Conservation (phyloP, 768 basidiomycete species). For the Mycena metata region DNA sequence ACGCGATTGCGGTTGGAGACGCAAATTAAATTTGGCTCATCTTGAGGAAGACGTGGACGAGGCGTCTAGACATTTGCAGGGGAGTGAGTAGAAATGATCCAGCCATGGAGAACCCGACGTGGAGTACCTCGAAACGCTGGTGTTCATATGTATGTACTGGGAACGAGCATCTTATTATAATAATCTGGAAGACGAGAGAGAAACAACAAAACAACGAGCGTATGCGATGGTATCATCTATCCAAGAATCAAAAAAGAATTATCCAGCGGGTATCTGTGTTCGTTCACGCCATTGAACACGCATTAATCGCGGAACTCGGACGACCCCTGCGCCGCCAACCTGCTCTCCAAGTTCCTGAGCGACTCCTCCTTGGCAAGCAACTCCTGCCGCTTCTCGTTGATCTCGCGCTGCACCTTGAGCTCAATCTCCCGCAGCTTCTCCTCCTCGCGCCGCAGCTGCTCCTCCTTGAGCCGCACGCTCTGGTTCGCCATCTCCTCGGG, state of each 20-base stretch:
- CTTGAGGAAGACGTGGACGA: too few relatives aligned
- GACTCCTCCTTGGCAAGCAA: slow-evolving; percentile 78
- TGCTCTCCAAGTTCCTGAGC: slow-evolving; percentile 81
- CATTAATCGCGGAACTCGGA: slow-evolving; percentile 77
- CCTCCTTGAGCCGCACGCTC: slow-evolving; percentile 97
- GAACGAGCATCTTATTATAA: slow-evolving; percentile 5
- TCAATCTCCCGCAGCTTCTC: slow-evolving; percentile 99
- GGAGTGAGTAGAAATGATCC: too few relatives aligned
- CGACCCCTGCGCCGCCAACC: slow-evolving; percentile 90
- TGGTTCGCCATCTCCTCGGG: slow-evolving; percentile 98
- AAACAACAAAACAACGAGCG: slow-evolving; percentile 39
- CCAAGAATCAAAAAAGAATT: slow-evolving; percentile 14
- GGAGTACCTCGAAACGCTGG: too few relatives aligned
- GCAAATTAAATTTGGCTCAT: too few relatives aligned
- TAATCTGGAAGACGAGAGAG: slow-evolving; percentile 33
- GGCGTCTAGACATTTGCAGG: too few relatives aligned
- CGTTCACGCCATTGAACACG: not conserved
- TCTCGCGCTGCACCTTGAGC: slow-evolving; percentile 97
- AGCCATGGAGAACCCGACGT: too few relatives aligned
- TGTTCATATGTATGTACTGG: too few relatives aligned
- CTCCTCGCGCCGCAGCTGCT: slow-evolving; percentile 96
- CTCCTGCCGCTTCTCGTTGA: slow-evolving; percentile 97
- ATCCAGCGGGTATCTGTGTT: slow-evolving; percentile 32
- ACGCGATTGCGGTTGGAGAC: too few relatives aligned
- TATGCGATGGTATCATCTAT: slow-evolving; percentile 40